Percentiles rank a stretch among this genome's conserved stretches.
phyloP scores from a whole-genome alignment of 805 yeast species.

The Torulaspora gathmanii region DNA sequence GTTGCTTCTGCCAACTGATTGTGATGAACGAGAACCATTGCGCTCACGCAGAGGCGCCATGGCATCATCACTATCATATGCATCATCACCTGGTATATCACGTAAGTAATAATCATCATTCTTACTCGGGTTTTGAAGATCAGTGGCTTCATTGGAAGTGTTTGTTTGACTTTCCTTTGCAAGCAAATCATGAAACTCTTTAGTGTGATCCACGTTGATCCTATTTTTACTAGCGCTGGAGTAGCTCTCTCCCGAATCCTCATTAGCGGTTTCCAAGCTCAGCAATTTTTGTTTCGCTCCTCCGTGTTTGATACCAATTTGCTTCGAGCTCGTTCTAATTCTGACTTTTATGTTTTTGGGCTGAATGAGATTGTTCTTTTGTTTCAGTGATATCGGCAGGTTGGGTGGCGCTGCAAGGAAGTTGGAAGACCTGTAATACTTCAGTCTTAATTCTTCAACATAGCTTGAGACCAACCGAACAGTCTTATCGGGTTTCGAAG shows the following conservation, averaged over 20 bases:
- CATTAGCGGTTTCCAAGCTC: slow-evolving; percentile 33
- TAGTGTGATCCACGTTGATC: slow-evolving; percentile 30
- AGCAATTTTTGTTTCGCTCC: slow-evolving; percentile 34
- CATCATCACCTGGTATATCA: slow-evolving; percentile 37
- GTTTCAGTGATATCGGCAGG: slow-evolving; percentile 32
- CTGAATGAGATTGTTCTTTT: slow-evolving; percentile 31
- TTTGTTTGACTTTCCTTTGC: slow-evolving; percentile 16
- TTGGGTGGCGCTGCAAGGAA: slow-evolving; percentile 37
- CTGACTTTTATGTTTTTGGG: slow-evolving; percentile 35
- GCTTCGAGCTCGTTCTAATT: slow-evolving; percentile 35
- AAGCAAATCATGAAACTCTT: slow-evolving; percentile 32
- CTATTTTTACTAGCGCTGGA: slow-evolving; percentile 7
- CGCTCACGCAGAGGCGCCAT: slow-evolving; percentile 33
- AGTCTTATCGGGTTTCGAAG: slow-evolving; percentile 21
- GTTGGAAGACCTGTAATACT: slow-evolving; percentile 33
- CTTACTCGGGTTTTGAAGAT: slow-evolving; percentile 1
- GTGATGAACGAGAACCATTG: slow-evolving; percentile 4
- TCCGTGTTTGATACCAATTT: slow-evolving; percentile 37
- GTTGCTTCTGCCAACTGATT: slow-evolving; percentile 23
- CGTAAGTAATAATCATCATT: slow-evolving; percentile 22
- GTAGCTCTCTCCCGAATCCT: slow-evolving; percentile 17
- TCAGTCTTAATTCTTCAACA: slow-evolving; percentile 33
- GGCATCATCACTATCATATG: slow-evolving; percentile 35
- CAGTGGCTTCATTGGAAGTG: background rate
- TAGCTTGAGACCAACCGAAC: slow-evolving; percentile 33